phyloP scores from a whole-genome alignment of 257 asterid species.

The Asclepias syriaca region DNA sequence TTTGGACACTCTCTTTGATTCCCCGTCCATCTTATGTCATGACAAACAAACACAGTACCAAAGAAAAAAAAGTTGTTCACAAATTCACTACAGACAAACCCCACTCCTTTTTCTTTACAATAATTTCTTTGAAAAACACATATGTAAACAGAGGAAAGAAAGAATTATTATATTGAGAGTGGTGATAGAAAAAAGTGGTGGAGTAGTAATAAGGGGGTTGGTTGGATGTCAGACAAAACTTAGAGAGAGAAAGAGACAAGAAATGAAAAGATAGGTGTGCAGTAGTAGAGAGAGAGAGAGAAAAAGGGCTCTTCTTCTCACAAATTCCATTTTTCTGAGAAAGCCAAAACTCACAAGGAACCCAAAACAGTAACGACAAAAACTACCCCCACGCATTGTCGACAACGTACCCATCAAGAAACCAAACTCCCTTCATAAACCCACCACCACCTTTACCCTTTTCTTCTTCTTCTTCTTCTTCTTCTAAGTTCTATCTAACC shows the following conservation, averaged over 20 bases:
- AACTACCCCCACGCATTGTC: constrained; percentile 44
- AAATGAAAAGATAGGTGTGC: constrained; percentile 9
- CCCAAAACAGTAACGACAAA: constrained; percentile 37
- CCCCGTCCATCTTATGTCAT: constrained; percentile 58
- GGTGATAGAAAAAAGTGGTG: too few species aligned
- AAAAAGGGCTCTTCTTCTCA: constrained; percentile 64
- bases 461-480: too few species aligned
- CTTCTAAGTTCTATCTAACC: too few species aligned
- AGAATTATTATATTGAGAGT: too few species aligned
- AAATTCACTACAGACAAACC: constrained; percentile 14
- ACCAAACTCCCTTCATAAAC: constrained; percentile 25
- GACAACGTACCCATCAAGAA: constrained; percentile 47
- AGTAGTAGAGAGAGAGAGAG: constrained; percentile 35
- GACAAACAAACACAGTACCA: constrained; percentile 45
- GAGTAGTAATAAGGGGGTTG: not conserved
- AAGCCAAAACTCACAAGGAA: constrained; percentile 40
- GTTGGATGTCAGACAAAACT: not conserved
- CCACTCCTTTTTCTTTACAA: too few species aligned
- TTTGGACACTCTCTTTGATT: constrained; percentile 50
- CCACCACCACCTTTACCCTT: constrained; percentile 13
- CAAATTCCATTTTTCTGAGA: constrained; percentile 68
- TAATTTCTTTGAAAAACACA: too few species aligned
- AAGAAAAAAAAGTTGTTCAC: not conserved
- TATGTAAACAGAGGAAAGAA: too few species aligned
- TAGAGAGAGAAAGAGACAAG: constrained; percentile 17